A percentile compares a stretch with the other conserved stretches of the same genome.
Evolutionary conservation across 495 filamentous ascomycete species (phyloP).

Genomic region (Annulohypoxylon nitens): DNA sequence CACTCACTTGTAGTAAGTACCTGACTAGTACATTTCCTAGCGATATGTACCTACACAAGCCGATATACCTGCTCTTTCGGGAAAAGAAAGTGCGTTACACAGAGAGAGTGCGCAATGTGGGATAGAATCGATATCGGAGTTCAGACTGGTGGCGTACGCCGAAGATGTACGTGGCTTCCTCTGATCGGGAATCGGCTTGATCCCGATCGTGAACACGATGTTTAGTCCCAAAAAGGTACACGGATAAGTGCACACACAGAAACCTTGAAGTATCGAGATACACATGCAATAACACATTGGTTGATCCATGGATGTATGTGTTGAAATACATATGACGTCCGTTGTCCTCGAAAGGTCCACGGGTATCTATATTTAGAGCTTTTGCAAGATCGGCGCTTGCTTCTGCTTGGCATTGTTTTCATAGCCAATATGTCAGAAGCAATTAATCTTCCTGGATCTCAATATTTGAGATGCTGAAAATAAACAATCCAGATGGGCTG

Average conservation of each 20-base stretch:
- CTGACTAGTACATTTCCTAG: background rate
- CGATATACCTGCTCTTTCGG: too few species aligned
- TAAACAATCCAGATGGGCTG: slow-evolving; percentile 12
- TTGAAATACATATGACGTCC: background rate
- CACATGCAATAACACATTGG: background rate
- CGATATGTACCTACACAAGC: background rate
- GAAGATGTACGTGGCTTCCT: background rate
- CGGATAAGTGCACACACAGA: too few species aligned
- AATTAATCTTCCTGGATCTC: slow-evolving; percentile 10
- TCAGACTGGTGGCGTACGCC: background rate
- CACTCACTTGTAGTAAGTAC: too few species aligned
- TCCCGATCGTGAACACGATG: background rate
- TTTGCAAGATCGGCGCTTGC: slow-evolving; percentile 17
- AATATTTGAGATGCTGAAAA: slow-evolving; percentile 17
- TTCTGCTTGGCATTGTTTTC: slow-evolving; percentile 26
- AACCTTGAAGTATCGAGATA: background rate
- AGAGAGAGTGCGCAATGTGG: background rate
- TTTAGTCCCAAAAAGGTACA: background rate
- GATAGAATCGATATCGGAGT: background rate
- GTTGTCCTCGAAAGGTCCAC: background rate
- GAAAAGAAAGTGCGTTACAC: background rate
- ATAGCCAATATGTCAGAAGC: background rate
- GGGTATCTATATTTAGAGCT: slow-evolving; percentile 39
- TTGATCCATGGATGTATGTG: too few species aligned
- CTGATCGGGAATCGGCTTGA: background rate